These are phyloP conservation scores for Maudiozyma barnettii DNA, from an alignment of 805 yeast species.

Conservation along the genomic window DNA sequence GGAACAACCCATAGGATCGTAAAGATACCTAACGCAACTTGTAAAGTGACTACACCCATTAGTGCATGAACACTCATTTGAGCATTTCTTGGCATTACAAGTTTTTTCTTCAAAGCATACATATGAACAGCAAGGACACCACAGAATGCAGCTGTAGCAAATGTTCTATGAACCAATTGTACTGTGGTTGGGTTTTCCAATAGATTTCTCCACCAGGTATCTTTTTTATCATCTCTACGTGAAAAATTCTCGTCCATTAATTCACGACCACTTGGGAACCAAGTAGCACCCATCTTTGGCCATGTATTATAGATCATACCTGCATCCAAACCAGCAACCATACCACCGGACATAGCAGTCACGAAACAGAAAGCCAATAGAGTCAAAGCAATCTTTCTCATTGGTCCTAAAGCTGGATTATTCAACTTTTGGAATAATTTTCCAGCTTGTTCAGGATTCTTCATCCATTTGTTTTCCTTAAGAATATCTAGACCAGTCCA, in stretches of 20 bases:
- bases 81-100: constrained; percentile 47
- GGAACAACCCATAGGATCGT: constrained; percentile 88
- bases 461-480: constrained; percentile 60
- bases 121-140: constrained; percentile 62
- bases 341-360: constrained; percentile 95
- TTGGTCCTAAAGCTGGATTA: constrained; percentile 47
- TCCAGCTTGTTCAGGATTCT: constrained; percentile 50
- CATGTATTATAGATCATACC: constrained; percentile 92
- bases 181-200: constrained; percentile 95
- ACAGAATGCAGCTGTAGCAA: constrained; percentile 75
- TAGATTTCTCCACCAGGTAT: constrained; percentile 83
- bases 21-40: constrained; percentile 76
- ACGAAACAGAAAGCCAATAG: constrained; percentile 63
- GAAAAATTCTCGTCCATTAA: constrained; percentile 67
- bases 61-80: constrained; percentile 50
- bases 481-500: constrained; percentile 83
- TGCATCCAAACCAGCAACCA: constrained; percentile 97
- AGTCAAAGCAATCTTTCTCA: constrained; percentile 46
- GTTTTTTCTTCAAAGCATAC: constrained; percentile 50
- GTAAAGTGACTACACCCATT: constrained; percentile 77
- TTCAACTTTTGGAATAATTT: constrained; percentile 48
- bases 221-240: constrained; percentile 56
- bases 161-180: constrained; percentile 78
- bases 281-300: constrained; percentile 90
- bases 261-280: constrained; percentile 68